Evolutionary conservation across 1,284 basidiomycete species (phyloP).

Genomic region (Ceratobasidium sp.): DNA sequence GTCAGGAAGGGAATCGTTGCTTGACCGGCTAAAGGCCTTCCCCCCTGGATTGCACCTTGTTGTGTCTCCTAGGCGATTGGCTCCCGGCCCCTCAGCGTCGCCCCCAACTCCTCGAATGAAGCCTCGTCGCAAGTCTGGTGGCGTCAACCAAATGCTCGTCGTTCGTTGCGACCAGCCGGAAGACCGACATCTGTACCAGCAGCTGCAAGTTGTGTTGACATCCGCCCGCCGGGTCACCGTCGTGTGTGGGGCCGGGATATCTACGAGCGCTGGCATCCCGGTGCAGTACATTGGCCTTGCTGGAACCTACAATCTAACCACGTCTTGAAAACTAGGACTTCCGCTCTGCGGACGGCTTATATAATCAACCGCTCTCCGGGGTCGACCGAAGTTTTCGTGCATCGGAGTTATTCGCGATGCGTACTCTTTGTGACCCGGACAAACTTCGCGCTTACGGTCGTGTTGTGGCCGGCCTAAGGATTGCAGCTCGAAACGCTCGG

Average conservation of each 20-base stretch:
- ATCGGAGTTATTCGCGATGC: too few species aligned
- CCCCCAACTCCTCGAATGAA: too few species aligned
- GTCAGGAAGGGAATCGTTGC: too few species aligned
- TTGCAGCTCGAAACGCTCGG: background rate
- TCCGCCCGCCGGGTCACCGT: background rate
- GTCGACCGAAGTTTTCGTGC: too few species aligned
- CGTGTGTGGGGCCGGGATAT: constrained; percentile 24
- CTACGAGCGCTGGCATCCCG: constrained; percentile 35
- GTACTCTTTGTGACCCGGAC: too few species aligned
- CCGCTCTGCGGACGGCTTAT: constrained; percentile 13
- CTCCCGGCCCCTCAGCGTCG: too few species aligned
- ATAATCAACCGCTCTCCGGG: background rate
- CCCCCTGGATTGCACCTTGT: too few species aligned
- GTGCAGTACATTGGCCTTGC: background rate
- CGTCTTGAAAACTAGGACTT: background rate
- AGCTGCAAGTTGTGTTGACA: background rate
- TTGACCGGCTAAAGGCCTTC: too few species aligned
- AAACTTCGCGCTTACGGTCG: background rate
- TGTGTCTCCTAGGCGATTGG: too few species aligned
- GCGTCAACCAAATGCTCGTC: too few species aligned
- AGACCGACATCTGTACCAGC: background rate
- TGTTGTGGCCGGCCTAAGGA: background rate
- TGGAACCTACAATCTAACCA: background rate
- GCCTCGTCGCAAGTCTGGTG: too few species aligned
- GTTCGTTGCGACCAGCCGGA: too few species aligned